These are phyloP conservation scores for Cupressus sempervirens DNA, from an alignment of 75 land plant genomes.

Conservation along the genomic window DNA sequence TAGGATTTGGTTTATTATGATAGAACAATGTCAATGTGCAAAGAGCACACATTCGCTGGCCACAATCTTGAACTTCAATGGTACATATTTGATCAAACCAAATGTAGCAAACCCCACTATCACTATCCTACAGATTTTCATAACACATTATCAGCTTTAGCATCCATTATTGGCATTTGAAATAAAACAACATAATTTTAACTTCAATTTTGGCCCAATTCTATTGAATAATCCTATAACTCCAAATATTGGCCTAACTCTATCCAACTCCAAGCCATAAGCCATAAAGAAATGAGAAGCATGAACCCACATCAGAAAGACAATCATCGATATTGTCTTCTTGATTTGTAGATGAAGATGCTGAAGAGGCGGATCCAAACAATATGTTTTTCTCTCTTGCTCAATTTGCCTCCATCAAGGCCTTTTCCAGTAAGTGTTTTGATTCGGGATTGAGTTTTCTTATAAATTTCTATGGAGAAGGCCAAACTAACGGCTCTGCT, in stretches of 20 bases:
- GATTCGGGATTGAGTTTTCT: conserved; percentile 77
- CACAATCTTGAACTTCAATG: conserved; percentile 79
- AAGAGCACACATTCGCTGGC: conserved; percentile 90
- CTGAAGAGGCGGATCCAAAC: conserved; percentile 35
- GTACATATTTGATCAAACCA: conserved; percentile 85
- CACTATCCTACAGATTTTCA: conserved; percentile 37
- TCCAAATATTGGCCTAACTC: not conserved
- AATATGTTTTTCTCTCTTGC: conserved; percentile 65
- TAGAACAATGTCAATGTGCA: conserved; percentile 83
- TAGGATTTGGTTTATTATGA: conserved; percentile 80
- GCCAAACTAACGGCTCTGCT: conserved; percentile 95
- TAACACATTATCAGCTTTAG: not conserved
- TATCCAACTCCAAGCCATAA: conserved; percentile 2
- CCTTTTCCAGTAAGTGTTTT: conserved; percentile 64
- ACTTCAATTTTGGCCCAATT: not conserved
- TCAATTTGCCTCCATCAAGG: conserved; percentile 75
- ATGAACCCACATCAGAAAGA: conserved; percentile 37
- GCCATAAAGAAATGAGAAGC: conserved; percentile 16
- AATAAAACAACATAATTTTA: not conserved
- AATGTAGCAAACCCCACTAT: conserved; percentile 76
- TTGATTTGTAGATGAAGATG: conserved; percentile 43
- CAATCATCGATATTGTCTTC: conserved; percentile 42
- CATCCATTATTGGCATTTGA: not conserved
- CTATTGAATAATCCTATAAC: not conserved
- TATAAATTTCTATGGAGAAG: conserved; percentile 86